Base-by-base conservation (phyloP, 192 early-diverging fungal species). In the Geranomyces michiganensis region DNA sequence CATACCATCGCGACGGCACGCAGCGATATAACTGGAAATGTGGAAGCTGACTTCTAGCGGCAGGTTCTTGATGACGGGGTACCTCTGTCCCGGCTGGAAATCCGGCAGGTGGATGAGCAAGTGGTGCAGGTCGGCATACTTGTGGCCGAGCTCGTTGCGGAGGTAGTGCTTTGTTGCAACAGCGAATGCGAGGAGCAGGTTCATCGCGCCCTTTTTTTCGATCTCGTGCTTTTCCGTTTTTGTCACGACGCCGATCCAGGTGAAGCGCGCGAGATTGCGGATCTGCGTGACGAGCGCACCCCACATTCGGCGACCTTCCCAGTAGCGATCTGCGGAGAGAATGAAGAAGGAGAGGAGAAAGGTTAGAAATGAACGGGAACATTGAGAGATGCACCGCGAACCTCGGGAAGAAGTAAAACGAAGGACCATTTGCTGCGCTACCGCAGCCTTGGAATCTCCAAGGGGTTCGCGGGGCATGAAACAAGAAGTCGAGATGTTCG, bases 271-370 rank as follows among this genome's bases (percentile, higher is more conserved):
- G 56, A 95, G 66, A 81, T 90, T 92, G 47, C 94, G 90, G 53
- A 92, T 82, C 26, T 82, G 78, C 27, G 86, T 82, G 31, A 84
- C 82, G 68, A 94, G 74, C 15, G 85, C 83, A 33, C 85, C 87
- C 94, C 94, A 98, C 21, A 88, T 70, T 70, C 90, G 84, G 48
- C 96, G 87, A 21, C 92, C 96, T 80, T 95, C 96, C 88, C 88
- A 95, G 81, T 88, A 72, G 24, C 68, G 43, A 41, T 60, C 27
- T 41, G 15, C 6, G 4, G 51, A 26, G 51, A 3, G 15, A 26
- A 53, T 6, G 15, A 26, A 53, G 17, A 24, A 26, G 51, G 17
- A 26, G 15, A 53, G 7, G 15, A n/a, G 17, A 53, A 15, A 53
- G 17, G 17, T 9, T 9, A 53, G 26, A 15, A 53, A 53, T 17